Base-by-base conservation (phyloP, 257 asterid genomes). In the Mentha longifolia region DNA sequence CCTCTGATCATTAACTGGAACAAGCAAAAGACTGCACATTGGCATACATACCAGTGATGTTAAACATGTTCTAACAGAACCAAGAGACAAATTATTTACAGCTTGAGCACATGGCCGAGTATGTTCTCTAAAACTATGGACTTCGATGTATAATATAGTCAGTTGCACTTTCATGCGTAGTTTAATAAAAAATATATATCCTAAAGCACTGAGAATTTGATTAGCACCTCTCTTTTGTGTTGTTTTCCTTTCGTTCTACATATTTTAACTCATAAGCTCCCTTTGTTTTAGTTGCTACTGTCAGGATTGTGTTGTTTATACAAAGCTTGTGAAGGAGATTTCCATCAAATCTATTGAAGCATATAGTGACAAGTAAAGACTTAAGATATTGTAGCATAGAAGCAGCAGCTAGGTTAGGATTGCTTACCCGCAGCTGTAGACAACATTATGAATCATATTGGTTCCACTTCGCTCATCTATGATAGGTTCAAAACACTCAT, bases 391-490 rank as follows among this genome's bases (percentile, higher is more conserved):
- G 57, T 7, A 76, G 31, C 30, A 50, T 59, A 68, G 46, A 51
- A 71, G 66, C 33, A 68, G 67, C 41, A 68, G 30, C 50, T 64
- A 61, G 64, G 47, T 42, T 58, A 69, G 68, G 57, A 59, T 39
- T 43, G 71, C 88, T 82, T 81, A 88, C 95, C 95, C 87, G 58
- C 86, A 77, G 82, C 66, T 82, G 80, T 82, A 86, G 78, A 88
- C 85, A 71, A 88, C 92, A 65, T 79, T 86, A 79, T 61, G 88
- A 72, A 86, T 84, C 84, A 88, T 78, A 80, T 80, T 85, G 76
- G 81, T 73, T 62, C 85, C 85, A 84, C 95, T 88, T 72, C 91
- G 78, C 75, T 79, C 84, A 65, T 85, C 91, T 78, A 80, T 76
- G 57, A 88, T 81, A 39, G 91, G 91, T 55, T 82, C 69, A 78